phyloP scores from a whole-genome alignment of 2,329 filamentous ascomycete genomes.

The Paraconiothyrium brasiliense region DNA sequence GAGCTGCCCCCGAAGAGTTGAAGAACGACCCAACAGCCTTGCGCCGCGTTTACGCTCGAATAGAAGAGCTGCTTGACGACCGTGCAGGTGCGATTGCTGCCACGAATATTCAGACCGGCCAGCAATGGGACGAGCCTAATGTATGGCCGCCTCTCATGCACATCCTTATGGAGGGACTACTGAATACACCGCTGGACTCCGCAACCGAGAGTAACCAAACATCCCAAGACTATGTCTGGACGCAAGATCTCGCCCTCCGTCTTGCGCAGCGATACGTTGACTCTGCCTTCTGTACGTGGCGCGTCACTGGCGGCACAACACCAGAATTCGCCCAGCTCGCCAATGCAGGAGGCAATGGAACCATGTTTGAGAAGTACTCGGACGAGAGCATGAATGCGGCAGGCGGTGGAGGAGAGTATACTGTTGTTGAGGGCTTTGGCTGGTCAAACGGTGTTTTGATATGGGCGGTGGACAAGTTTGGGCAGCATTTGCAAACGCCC shows the following conservation, averaged over 20 bases:
- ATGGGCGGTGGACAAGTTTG: conserved; percentile 72
- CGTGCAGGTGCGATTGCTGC: conserved; percentile 68
- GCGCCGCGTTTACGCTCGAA: conserved; percentile 62
- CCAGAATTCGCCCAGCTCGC: conserved; percentile 34
- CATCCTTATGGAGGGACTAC: conserved; percentile 69
- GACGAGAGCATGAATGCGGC: conserved; percentile 68
- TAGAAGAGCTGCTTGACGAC: conserved; percentile 62
- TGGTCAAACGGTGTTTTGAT: conserved; percentile 76
- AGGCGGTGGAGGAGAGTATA: conserved; percentile 73
- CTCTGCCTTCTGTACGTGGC: conserved; percentile 75
- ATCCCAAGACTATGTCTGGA: conserved; percentile 57
- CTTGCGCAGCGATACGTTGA: conserved; percentile 73
- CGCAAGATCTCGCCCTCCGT: conserved; percentile 65
- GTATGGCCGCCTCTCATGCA: conserved; percentile 76
- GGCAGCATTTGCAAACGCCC: conserved; percentile 62
- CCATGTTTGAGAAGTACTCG: conserved; percentile 76
- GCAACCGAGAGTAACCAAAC: conserved; percentile 58
- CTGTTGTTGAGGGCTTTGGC: conserved; percentile 75
- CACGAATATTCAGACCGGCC: conserved; percentile 67
- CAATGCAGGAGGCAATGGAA: conserved; percentile 61
- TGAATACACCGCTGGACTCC: conserved; percentile 67
- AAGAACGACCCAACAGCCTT: conserved; percentile 68
- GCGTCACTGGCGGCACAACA: conserved; percentile 71
- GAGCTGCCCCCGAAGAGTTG: conserved; percentile 67
- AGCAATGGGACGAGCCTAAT: conserved; percentile 77